Evolutionary conservation across 1,284 basidiomycete species (phyloP).

Genomic region (Marasmius tenuissimus): DNA sequence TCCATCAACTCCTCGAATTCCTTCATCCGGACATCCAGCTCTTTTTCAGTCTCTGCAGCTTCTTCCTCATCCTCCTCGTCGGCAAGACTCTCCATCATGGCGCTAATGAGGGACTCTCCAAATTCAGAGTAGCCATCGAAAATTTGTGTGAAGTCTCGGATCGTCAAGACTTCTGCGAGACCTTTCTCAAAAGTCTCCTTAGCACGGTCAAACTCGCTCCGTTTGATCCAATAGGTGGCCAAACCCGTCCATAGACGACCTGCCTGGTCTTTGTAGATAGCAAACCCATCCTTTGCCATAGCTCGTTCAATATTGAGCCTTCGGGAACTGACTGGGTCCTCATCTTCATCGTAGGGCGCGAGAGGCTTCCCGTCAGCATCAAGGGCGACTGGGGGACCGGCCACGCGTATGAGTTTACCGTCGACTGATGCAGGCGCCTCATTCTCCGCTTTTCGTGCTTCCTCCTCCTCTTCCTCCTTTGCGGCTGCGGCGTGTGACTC

Average conservation of each 20-base stretch:
- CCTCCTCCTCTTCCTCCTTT: slow-evolving; percentile 43
- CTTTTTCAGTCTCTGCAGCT: slow-evolving; percentile 77
- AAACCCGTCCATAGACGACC: slow-evolving; percentile 95
- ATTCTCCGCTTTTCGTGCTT: slow-evolving; percentile 30
- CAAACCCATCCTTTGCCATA: slow-evolving; percentile 83
- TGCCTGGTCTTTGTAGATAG: slow-evolving; percentile 93
- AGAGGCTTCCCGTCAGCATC: slow-evolving; percentile 47
- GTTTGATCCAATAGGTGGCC: slow-evolving; percentile 98
- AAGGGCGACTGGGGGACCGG: slow-evolving; percentile 66
- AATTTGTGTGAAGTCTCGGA: slow-evolving; percentile 97
- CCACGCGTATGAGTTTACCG: slow-evolving; percentile 73
- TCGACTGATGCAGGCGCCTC: slow-evolving; percentile 50
- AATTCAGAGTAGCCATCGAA: slow-evolving; percentile 98
- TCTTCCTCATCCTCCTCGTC: slow-evolving; percentile 73
- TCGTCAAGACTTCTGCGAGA: slow-evolving; percentile 83
- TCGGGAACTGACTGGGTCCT: slow-evolving; percentile 71
- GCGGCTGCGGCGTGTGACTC: slow-evolving; percentile 48
- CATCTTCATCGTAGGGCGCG: slow-evolving; percentile 74
- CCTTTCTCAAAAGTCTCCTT: slow-evolving; percentile 89
- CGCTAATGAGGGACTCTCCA: slow-evolving; percentile 87
- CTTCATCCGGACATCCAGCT: slow-evolving; percentile 89
- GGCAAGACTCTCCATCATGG: slow-evolving; percentile 87
- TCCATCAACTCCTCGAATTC: slow-evolving; percentile 96
- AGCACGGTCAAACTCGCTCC: slow-evolving; percentile 91
- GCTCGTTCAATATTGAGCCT: slow-evolving; percentile 88